These are phyloP conservation scores for Tulasnella sp. DNA, from an alignment of 768 basidiomycete species.

Conservation along the genomic window DNA sequence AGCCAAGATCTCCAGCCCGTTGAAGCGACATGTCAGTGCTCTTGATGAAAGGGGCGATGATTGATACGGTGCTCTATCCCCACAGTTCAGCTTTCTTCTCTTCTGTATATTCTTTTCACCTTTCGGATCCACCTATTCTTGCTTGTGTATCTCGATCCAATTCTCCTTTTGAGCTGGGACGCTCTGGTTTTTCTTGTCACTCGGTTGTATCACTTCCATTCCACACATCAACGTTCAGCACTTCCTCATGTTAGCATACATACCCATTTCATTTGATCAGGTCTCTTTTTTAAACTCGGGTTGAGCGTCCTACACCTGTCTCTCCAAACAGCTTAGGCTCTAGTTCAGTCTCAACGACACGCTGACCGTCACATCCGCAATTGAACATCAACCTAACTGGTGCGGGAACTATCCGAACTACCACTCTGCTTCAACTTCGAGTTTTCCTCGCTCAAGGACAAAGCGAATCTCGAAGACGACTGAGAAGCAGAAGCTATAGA, in stretches of 20 bases:
- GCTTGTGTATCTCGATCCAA: background rate
- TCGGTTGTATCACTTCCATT: background rate
- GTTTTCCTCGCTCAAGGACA: too few species aligned
- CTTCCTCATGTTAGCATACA: background rate
- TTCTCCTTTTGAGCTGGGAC: background rate
- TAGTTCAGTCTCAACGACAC: too few species aligned
- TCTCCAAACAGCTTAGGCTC: too few species aligned
- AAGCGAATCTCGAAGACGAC: too few species aligned
- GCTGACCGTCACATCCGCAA: too few species aligned
- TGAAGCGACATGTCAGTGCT: slow-evolving; percentile 5
- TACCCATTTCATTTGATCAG: background rate
- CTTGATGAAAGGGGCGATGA: background rate
- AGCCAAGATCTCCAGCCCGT: slow-evolving; percentile 15
- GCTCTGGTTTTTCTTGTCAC: background rate
- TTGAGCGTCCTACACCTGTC: too few species aligned
- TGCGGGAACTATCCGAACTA: too few species aligned
- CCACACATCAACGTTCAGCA: background rate
- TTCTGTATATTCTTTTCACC: background rate
- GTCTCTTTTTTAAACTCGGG: too few species aligned
- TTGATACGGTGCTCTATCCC: background rate
- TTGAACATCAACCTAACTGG: too few species aligned
- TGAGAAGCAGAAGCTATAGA: too few species aligned
- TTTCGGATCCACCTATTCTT: background rate
- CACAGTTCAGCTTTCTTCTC: background rate
- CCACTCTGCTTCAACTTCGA: too few species aligned